Conservation (phyloP, 2,329 filamentous ascomycete genomes). For the Paecilomyces niveus region DNA sequence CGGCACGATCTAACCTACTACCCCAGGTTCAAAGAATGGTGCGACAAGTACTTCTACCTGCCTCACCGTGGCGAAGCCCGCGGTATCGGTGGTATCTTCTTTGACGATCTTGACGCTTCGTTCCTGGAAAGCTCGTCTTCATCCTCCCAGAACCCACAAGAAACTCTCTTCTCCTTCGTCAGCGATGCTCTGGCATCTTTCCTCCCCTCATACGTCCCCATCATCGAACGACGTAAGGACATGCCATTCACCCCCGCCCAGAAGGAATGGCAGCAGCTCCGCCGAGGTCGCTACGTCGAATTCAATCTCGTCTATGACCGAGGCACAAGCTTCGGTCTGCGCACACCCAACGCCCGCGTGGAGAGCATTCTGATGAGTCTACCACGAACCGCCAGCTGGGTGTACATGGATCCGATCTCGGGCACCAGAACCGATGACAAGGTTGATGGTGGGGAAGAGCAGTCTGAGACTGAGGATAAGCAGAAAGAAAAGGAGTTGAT, state of each 20-base stretch:
- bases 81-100: constrained; percentile 94
- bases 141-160: constrained; percentile 68
- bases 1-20: constrained; percentile 90
- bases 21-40: constrained; percentile 94
- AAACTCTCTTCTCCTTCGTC: constrained; percentile 83
- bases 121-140: constrained; percentile 31
- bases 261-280: constrained; percentile 94
- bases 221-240: constrained; percentile 80
- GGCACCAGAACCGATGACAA: constrained; percentile 33
- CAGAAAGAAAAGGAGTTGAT: constrained; percentile 66
- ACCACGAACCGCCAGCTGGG: constrained; percentile 86
- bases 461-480: constrained; percentile 26
- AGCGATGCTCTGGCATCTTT: constrained; percentile 82
- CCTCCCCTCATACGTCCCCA: constrained; percentile 83
- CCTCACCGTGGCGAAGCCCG: constrained; percentile 83
- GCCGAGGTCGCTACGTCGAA: constrained; percentile 92
- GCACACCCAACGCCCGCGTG: constrained; percentile 82
- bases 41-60: constrained; percentile 93
- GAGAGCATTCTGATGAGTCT: constrained; percentile 98
- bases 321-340: constrained; percentile 87
- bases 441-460: constrained; percentile 41
- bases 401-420: constrained; percentile 72
- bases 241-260: constrained; percentile 81
- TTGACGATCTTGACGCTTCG: constrained; percentile 79
- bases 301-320: constrained; percentile 97